These are phyloP conservation scores for Epichloe festucae DNA, from an alignment of 2,329 filamentous ascomycete species.

Conservation along the genomic window DNA sequence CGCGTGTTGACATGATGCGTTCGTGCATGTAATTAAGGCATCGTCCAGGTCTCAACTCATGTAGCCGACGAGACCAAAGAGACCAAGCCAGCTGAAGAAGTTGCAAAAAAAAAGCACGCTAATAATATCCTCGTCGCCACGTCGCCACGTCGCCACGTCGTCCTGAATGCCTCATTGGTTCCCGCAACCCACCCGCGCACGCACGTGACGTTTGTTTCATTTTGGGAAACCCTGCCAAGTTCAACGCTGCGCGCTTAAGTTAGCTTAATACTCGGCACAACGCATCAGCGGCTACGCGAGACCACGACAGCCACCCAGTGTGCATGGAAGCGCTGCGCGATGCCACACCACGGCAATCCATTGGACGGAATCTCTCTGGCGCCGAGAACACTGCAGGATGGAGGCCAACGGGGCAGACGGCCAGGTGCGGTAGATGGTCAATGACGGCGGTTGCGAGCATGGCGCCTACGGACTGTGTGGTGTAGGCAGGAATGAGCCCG, in stretches of 20 bases:
- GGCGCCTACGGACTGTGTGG: background rate
- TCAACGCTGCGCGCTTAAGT: background rate
- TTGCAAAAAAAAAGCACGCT: background rate
- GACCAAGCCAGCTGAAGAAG: background rate
- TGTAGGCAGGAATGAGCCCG: background rate
- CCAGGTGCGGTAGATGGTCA: background rate
- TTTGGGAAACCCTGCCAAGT: background rate
- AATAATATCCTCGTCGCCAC: background rate
- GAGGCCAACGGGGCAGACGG: background rate
- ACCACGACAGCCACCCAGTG: slow-evolving; percentile 4
- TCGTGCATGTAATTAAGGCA: no score
- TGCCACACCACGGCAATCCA: background rate
- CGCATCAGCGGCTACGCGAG: background rate
- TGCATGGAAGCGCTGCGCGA: slow-evolving; percentile 4
- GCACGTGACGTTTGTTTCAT: background rate
- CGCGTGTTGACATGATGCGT: no score
- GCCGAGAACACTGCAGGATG: background rate
- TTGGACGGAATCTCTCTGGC: background rate
- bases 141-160: background rate
- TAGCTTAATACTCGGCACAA: background rate
- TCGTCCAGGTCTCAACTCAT: no score
- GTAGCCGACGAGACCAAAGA: no score
- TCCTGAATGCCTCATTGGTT: background rate
- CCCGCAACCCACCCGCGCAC: background rate
- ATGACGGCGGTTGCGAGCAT: background rate